Evolutionary conservation across 208 protist species (phyloP).

Genomic region (Blastocrithidia nonstop): DNA sequence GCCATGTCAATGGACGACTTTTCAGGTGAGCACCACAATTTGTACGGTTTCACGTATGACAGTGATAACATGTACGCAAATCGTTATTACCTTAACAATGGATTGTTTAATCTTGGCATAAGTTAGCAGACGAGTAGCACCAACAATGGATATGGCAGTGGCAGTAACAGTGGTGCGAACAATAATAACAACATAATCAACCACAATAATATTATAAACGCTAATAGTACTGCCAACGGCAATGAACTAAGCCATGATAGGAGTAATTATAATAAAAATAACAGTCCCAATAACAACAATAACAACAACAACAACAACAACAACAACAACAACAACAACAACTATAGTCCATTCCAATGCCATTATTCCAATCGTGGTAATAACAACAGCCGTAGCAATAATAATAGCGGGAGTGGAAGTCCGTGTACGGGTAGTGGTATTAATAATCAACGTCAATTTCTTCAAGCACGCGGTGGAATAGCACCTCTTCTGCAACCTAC

Average conservation of each 20-base stretch:
- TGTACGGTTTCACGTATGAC: conserved; percentile 65
- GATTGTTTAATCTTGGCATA: background rate
- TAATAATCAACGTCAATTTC: no score
- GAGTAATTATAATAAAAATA: no score
- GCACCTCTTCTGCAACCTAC: no score
- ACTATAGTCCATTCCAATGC: no score
- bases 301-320: no score
- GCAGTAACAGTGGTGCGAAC: background rate
- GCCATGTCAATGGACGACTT: conserved; percentile 14
- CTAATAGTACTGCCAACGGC: background rate
- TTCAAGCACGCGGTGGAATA: no score
- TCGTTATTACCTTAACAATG: background rate
- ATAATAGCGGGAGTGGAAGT: no score
- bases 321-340: no score
- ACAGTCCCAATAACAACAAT: no score
- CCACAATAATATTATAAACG: background rate
- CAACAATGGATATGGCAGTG: background rate
- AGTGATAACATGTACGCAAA: conserved; percentile 7
- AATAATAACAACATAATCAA: background rate
- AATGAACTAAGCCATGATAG: background rate
- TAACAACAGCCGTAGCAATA: no score
- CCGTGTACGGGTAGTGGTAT: no score
- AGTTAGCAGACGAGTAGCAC: background rate
- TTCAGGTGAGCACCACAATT: conserved; percentile 10
- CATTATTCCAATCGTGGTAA: no score